Base-by-base conservation (phyloP, 495 filamentous ascomycete genomes). In the Pyrenula massariospora region DNA sequence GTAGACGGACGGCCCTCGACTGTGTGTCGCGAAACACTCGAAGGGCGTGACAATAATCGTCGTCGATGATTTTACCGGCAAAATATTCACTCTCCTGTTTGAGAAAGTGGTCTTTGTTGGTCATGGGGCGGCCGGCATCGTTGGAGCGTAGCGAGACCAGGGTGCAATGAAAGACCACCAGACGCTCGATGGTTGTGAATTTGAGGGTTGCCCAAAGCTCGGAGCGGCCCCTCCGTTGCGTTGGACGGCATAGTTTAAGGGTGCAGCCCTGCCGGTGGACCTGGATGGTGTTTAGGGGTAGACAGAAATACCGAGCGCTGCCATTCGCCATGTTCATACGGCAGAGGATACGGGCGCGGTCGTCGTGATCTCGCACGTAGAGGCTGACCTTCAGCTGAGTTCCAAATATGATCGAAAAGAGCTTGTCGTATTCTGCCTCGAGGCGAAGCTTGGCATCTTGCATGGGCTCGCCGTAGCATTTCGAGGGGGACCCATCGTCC, bases 131-230 rank as follows among this genome's bases (percentile, higher is more conserved):
- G 55, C 74, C 69, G 22, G 64, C 65, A 60, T 89, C 88, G 52
- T 88, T 81, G 12, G 81, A 77, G 63, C 89, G 89, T 56, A 95
- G 76, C 0, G 86, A 83, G 23, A 88, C 68, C 61, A 92, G 87
- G 0, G 84, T 81, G 67, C 80, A 85, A 66, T 86, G 87, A 66
- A 95, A 93, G 0, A 88, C 70, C 12, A 90, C 86, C 82, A 95
- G 82, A 57, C 83, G 67, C 65, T 85, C 83, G 54, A 82, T 81
- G 12, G 76, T 73, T 15, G 65, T 66, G 63, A 86, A 86, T 52
- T 75, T 76, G 21, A 86, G 64, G 54, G 66, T 73, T 5, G 80
- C 76, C 83, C 83, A 86, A 12, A 81, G 56, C 5, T 74, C 65
- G 25, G 76, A 68, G 21, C 57, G 68, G 2, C 76, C 74, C n/a